Evolutionary conservation across 805 yeast species (phyloP).

Genomic region (Barnettozyma californica): DNA sequence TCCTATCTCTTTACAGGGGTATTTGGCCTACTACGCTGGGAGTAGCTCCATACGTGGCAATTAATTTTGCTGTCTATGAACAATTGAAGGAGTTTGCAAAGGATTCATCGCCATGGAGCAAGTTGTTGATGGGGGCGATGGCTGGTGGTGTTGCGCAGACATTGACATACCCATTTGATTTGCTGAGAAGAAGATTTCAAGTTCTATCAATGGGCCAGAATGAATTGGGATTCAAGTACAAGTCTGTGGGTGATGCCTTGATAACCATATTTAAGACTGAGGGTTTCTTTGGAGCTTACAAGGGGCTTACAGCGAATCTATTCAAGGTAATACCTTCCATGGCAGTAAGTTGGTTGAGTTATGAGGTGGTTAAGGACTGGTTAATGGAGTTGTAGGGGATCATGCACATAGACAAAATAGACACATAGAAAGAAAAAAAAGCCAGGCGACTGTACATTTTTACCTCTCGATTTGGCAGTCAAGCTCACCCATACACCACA

Average conservation of each 20-base stretch:
- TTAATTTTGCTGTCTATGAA: constrained; percentile 89
- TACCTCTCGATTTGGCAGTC: constrained; percentile 7
- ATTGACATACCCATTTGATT: constrained; percentile 84
- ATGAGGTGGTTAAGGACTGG: constrained; percentile 61
- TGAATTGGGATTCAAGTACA: constrained; percentile 77
- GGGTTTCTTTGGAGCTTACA: constrained; percentile 68
- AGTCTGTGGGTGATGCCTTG: constrained; percentile 72
- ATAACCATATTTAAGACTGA: constrained; percentile 63
- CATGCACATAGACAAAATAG: too few relatives aligned
- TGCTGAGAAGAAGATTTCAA: constrained; percentile 84
- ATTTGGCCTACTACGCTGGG: constrained; percentile 87
- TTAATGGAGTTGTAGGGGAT: constrained; percentile 14
- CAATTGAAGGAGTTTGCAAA: constrained; percentile 57
- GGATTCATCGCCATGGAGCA: constrained; percentile 41
- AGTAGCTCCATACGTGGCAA: constrained; percentile 93
- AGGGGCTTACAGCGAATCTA: constrained; percentile 72
- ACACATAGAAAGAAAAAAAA: not conserved
- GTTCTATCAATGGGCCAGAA: constrained; percentile 75
- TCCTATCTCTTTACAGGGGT: constrained; percentile 75
- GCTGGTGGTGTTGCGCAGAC: constrained; percentile 91
- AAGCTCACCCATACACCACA: not conserved
- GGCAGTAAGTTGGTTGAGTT: constrained; percentile 92
- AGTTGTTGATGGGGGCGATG: constrained; percentile 73
- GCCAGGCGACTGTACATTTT: not conserved
- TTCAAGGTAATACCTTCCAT: constrained; percentile 91